Conservation (phyloP, 1,139 yeast genomes). For the Tardiomyces digboiensis region DNA sequence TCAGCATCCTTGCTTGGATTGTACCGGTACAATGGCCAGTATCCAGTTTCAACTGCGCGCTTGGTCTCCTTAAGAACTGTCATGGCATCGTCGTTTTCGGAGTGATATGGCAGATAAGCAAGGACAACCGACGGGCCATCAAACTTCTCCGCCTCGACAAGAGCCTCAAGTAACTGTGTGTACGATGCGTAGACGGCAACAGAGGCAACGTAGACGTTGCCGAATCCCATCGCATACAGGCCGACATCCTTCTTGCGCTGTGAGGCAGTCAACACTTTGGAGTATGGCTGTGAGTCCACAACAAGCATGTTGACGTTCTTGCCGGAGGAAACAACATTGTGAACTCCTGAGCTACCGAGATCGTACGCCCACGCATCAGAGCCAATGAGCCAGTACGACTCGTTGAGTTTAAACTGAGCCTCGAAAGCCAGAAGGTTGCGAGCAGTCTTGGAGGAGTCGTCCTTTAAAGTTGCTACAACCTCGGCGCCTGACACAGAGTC, state of each 20-base stretch:
- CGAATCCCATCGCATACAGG: constrained; percentile 90
- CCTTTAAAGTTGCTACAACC: background rate
- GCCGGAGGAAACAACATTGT: constrained; percentile 67
- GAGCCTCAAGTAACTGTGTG: constrained; percentile 84
- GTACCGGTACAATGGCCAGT: constrained; percentile 92
- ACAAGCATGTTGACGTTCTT: constrained; percentile 76
- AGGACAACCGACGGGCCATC: constrained; percentile 87
- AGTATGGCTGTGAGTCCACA: constrained; percentile 86
- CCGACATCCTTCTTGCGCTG: constrained; percentile 89
- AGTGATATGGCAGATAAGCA: constrained; percentile 75
- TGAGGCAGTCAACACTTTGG: constrained; percentile 24
- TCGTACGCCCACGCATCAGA: constrained; percentile 96
- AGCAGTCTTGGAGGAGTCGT: constrained; percentile 4
- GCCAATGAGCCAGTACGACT: constrained; percentile 74
- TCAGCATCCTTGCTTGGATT: constrained; percentile 47
- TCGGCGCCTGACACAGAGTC: background rate
- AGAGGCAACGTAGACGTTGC: constrained; percentile 86
- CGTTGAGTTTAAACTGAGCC: constrained; percentile 36
- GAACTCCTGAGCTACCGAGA: constrained; percentile 87
- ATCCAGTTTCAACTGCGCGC: constrained; percentile 83
- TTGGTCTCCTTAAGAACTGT: constrained; percentile 80
- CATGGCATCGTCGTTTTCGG: constrained; percentile 61
- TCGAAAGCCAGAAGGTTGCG: constrained; percentile 24
- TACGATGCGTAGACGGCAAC: constrained; percentile 91
- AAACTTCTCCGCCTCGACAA: constrained; percentile 80